Evolutionary conservation across 495 filamentous ascomycete genomes (phyloP), one percentile per base, ranked within the genome.

Genomic region (Aspergillus ellipticus): DNA sequence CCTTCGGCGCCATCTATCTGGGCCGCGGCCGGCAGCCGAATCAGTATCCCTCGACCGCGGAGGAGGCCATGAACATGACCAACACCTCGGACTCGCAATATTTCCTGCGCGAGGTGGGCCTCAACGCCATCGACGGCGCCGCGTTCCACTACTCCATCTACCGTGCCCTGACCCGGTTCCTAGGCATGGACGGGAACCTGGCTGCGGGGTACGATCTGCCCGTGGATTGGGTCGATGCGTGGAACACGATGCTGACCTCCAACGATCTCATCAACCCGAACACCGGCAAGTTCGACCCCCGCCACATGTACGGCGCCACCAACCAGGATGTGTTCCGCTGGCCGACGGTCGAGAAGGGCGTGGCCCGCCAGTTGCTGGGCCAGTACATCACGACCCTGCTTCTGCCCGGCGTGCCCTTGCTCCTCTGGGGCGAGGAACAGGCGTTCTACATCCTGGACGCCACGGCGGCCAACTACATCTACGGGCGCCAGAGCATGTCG

Each of bases 241-340:
- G 84, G 85, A 71, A 82, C 31, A 52, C 72, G 22, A 83, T 89
- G 67, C 33, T 86, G 15, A 58, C 67, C 21, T 81, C 81, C 15
- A 87, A 89, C 58, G 86, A 89, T 62, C 58, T 88, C 49, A 59
- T 79, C 54, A 89, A 88, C 53, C 71, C 82, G 9, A 84, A 85
- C 65, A 87, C 79, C 1, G 85, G 82, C 51, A 67, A 77, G 46
- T 87, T 87, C 50, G 86, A 89, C 60, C 86, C 86, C 9, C 77
- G 86, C 9, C 85, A 89, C 63, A 79, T 89, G 75, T 89, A 81
- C 49, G 86, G 86, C n/a, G 77, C 75, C 1, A 85, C 84, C 10
- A 89, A 89, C 62, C 86, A 89, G 68, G 86, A 89, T 64, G 84
- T 89, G 2, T 87, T 89, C 67, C 79, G 86, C 7, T 90, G 86